Conservation (phyloP, 306 rosid genomes). For the Lagenaria siceraria region DNA sequence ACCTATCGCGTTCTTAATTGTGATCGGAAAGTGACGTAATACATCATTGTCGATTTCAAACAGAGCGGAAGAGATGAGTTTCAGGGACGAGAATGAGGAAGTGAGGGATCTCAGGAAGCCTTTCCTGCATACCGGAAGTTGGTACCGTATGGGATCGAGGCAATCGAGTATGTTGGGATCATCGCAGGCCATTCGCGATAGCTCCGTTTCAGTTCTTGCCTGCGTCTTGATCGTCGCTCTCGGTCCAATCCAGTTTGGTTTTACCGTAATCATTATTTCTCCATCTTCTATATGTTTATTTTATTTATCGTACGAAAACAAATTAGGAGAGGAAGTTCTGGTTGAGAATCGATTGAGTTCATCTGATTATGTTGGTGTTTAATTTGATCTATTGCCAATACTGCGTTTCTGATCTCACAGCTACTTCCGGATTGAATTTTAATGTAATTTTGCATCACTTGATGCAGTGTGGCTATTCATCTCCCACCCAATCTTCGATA, state of each 20-base stretch:
- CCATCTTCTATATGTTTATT: neutral
- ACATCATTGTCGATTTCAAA: neutral
- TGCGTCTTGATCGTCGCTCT: conserved; percentile 78
- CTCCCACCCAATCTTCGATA: conserved; percentile 61
- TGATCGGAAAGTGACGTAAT: neutral
- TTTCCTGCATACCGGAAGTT: conserved; percentile 73
- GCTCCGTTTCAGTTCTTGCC: conserved; percentile 58
- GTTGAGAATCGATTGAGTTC: neutral
- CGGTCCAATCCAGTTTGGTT: conserved; percentile 85
- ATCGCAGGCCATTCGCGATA: conserved; percentile 50
- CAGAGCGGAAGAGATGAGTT: conserved; percentile 33
- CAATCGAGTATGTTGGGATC: conserved; percentile 53
- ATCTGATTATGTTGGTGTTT: neutral
- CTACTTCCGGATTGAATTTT: neutral
- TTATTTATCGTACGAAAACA: neutral
- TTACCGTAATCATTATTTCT: conserved; percentile 27
- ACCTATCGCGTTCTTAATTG: neutral
- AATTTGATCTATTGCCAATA: neutral
- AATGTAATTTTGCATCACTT: neutral
- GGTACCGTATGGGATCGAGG: conserved; percentile 74
- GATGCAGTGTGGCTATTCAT: conserved; percentile 58
- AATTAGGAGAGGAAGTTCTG: neutral
- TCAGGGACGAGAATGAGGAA: conserved; percentile 45
- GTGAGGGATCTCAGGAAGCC: conserved; percentile 64
- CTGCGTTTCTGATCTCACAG: neutral